phyloP scores from a whole-genome alignment of 1,284 basidiomycete genomes.

The Entoloma clypeatum region DNA sequence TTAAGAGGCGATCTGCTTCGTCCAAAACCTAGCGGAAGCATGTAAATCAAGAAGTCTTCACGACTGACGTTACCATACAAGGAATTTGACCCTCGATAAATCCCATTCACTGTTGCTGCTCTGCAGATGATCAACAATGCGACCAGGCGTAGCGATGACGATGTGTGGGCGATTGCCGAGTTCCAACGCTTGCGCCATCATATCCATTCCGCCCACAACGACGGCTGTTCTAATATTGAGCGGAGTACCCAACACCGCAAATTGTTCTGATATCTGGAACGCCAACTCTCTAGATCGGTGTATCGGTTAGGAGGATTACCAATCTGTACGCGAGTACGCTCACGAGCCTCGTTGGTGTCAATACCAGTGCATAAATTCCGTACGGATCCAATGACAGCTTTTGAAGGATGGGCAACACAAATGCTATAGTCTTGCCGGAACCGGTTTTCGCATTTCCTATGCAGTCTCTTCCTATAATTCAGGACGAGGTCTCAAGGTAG shows the following conservation, averaged over 20 bases:
- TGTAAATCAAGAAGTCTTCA: neutral
- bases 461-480: constrained; percentile 73
- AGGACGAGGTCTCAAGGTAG: constrained; percentile 6
- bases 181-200: constrained; percentile 92
- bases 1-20: constrained; percentile 93
- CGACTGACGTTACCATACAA: constrained; percentile 51
- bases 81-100: constrained; percentile 78
- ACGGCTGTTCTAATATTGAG: constrained; percentile 83
- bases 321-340: constrained; percentile 2
- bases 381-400: constrained; percentile 85
- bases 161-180: constrained; percentile 86
- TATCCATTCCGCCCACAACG: constrained; percentile 97
- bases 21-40: constrained; percentile 72
- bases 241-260: constrained; percentile 84
- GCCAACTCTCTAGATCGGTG: constrained; percentile 77
- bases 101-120: constrained; percentile 83
- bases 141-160: constrained; percentile 93
- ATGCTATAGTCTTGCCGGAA: constrained; percentile 97
- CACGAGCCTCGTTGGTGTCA: constrained; percentile 88
- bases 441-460: constrained; percentile 98
- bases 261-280: constrained; percentile 96
- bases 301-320: neutral
- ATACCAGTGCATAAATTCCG: constrained; percentile 88
- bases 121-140: constrained; percentile 88
- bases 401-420: constrained; percentile 94